Percentiles rank a stretch among this genome's conserved stretches.
These are phyloP conservation scores for Diaporthe citriasiana DNA, from an alignment of 2,329 filamentous ascomycete genomes.

Conservation along the genomic window DNA sequence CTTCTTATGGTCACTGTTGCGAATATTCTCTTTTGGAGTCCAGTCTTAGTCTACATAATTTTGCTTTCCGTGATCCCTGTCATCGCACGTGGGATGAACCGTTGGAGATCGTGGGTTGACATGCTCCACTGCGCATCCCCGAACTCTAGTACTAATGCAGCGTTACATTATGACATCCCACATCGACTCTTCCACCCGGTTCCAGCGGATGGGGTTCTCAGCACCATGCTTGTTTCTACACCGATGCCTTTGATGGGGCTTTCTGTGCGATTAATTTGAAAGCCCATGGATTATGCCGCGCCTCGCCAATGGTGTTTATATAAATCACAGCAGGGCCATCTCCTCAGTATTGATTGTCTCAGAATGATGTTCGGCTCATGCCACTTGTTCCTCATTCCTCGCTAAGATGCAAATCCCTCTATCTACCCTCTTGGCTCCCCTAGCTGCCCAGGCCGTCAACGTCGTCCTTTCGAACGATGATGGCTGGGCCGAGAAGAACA, in stretches of 20 bases:
- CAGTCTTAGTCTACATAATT: not conserved
- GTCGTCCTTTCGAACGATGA: conserved; percentile 69
- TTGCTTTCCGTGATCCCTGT: not conserved
- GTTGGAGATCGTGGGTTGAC: conserved; percentile 8
- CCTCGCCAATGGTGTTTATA: not conserved
- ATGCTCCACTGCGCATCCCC: too few species aligned
- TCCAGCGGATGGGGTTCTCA: not conserved
- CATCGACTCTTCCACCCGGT: not conserved
- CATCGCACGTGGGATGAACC: conserved; percentile 17
- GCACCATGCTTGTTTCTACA: conserved; percentile 3
- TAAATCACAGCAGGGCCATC: not conserved
- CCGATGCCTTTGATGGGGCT: not conserved
- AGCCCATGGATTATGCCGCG: not conserved
- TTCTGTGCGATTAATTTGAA: accelerated
- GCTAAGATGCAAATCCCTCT: conserved; percentile 20
- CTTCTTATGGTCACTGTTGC: too few species aligned
- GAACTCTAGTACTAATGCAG: conserved; percentile 19
- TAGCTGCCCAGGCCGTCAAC: conserved; percentile 18
- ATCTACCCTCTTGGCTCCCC: not conserved
- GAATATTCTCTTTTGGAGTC: not conserved
- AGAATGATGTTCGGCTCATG: not conserved
- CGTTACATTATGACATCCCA: not conserved
- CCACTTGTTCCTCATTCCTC: accelerated
- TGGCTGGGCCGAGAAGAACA: conserved; percentile 79
- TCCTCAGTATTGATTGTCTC: accelerated